Conservation (phyloP, 2,329 filamentous ascomycete species). For the Cadophora sp. region DNA sequence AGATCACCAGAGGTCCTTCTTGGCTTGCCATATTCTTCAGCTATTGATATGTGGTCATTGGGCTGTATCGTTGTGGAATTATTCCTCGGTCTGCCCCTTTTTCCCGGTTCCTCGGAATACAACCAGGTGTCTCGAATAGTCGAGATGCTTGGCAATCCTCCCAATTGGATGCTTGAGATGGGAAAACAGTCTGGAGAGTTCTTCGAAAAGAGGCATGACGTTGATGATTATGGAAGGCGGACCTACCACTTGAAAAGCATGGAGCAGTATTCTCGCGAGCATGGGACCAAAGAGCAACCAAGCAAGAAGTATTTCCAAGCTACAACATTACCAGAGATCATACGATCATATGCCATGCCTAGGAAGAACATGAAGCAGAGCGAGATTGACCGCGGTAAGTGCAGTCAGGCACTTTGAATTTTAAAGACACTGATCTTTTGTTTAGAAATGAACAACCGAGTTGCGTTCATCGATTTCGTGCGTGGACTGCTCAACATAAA, state of each 20-base stretch:
- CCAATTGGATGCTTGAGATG: slow-evolving; percentile 99
- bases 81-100: slow-evolving; percentile 91
- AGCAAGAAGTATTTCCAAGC: slow-evolving; percentile 99
- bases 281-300: slow-evolving; percentile 95
- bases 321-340: slow-evolving; percentile 93
- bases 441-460: slow-evolving; percentile 95
- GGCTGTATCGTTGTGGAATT: slow-evolving; percentile 98
- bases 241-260: slow-evolving; percentile 94
- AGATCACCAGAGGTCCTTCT: slow-evolving; percentile 94
- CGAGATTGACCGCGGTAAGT: slow-evolving; percentile 91
- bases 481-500: slow-evolving; percentile 93
- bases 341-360: slow-evolving; percentile 97
- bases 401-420: slow-evolving; percentile 21
- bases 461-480: slow-evolving; percentile 98
- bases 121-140: slow-evolving; percentile 97
- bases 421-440: slow-evolving; percentile 26
- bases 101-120: slow-evolving; percentile 97
- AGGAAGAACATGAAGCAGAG: slow-evolving; percentile 99
- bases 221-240: slow-evolving; percentile 90
- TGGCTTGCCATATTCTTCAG: slow-evolving; percentile 96
- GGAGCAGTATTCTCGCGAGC: slow-evolving; percentile 96
- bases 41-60: slow-evolving; percentile 99
- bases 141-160: slow-evolving; percentile 96
- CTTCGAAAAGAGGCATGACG: slow-evolving; percentile 82
- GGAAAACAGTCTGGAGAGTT: slow-evolving; percentile 98